phyloP scores from a whole-genome alignment of 345 rosid genomes.

The Pseudoturritis turrita region DNA sequence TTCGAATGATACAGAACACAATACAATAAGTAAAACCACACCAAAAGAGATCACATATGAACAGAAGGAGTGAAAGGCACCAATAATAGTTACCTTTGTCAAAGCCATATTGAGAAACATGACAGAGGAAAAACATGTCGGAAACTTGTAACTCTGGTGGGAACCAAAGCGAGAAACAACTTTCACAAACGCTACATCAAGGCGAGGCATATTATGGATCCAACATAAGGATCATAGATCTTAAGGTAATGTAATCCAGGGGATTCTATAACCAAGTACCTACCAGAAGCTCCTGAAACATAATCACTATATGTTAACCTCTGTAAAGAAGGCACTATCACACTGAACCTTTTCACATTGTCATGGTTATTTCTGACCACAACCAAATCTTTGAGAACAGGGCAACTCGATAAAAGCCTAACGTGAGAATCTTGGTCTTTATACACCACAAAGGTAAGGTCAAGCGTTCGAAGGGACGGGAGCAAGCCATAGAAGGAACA shows the following conservation, averaged over 20 bases:
- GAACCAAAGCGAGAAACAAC: background rate
- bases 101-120: background rate
- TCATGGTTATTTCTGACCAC: background rate
- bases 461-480: background rate
- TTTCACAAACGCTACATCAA: background rate
- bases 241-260: background rate
- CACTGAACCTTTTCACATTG: slow-evolving; percentile 1
- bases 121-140: slow-evolving; percentile 8
- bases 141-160: background rate
- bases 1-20: background rate
- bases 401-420: background rate
- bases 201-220: background rate
- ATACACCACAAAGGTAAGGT: background rate
- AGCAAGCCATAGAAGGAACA: background rate
- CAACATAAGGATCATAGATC: background rate
- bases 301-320: background rate
- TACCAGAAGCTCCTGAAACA: background rate
- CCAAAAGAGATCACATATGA: background rate
- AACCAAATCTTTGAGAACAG: background rate
- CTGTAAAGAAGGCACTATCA: slow-evolving; percentile 7
- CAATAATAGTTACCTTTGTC: background rate
- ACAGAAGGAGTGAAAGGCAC: background rate
- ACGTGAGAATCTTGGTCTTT: slow-evolving; percentile 6
- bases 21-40: background rate
- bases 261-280: background rate